These are phyloP conservation scores for Phytophthora quininea DNA, from an alignment of 352 stramenopile species.

Conservation along the genomic window DNA sequence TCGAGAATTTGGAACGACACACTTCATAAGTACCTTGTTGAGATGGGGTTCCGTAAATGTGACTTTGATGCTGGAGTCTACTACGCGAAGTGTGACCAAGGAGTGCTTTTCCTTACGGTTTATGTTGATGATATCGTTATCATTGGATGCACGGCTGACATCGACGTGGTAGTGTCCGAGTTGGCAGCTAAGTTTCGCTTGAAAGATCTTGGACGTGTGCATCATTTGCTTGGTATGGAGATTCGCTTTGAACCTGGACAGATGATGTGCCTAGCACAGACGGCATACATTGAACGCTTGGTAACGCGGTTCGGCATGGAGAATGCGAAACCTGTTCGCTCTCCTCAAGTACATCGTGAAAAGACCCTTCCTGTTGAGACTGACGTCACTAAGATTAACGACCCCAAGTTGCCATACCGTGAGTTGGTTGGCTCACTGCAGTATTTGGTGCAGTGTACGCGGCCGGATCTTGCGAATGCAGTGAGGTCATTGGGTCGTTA, in stretches of 20 bases:
- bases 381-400: slow-evolving; percentile 4
- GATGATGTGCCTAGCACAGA: slow-evolving; percentile 9
- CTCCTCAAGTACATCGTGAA: slow-evolving; percentile 15
- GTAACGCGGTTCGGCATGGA: slow-evolving; percentile 4
- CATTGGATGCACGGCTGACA: slow-evolving; percentile 1
- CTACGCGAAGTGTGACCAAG: neutral
- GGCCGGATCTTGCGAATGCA: slow-evolving; percentile 9
- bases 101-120: slow-evolving; percentile 14
- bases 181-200: slow-evolving; percentile 8
- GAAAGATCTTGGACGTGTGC: slow-evolving; percentile 10
- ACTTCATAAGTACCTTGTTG: slow-evolving; percentile 4
- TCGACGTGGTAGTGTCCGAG: slow-evolving; percentile 4
- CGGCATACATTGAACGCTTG: neutral
- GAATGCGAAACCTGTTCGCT: neutral
- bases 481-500: slow-evolving; percentile 4
- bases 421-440: slow-evolving; percentile 6
- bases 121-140: slow-evolving; percentile 22
- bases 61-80: slow-evolving; percentile 18
- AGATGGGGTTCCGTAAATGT: slow-evolving; percentile 9
- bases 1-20: slow-evolving; percentile 13
- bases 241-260: slow-evolving; percentile 1
- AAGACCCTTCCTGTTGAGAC: neutral
- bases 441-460: slow-evolving; percentile 4
- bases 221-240: slow-evolving; percentile 10
- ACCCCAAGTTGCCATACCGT: slow-evolving; percentile 1